phyloP scores from a whole-genome alignment of 345 rosid genomes.

The Salix udensis region DNA sequence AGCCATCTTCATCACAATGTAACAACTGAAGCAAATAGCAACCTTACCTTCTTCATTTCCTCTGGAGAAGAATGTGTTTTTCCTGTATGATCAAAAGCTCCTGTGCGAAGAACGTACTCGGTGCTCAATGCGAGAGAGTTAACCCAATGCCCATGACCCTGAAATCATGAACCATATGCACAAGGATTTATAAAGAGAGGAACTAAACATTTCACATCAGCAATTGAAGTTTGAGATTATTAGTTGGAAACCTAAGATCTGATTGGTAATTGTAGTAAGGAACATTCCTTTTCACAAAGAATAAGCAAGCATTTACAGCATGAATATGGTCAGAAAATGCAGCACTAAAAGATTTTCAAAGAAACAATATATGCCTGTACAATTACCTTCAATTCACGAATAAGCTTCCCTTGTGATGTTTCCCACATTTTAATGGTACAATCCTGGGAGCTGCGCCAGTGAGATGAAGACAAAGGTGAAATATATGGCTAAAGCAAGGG shows the following conservation, averaged over 20 bases:
- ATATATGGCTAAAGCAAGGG: background rate
- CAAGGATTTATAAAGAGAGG: background rate
- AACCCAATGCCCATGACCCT: constrained; percentile 99
- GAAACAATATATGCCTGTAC: constrained; percentile 3
- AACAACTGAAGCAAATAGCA: background rate
- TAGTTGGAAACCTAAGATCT: background rate
- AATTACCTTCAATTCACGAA: constrained; percentile 88
- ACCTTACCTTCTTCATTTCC: constrained; percentile 72
- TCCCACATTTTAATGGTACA: constrained; percentile 98
- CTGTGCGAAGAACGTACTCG: constrained; percentile 87
- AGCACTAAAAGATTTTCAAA: background rate
- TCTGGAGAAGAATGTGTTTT: constrained; percentile 65
- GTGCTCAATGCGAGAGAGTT: constrained; percentile 96
- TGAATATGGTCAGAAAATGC: background rate
- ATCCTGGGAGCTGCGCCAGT: constrained; percentile 73
- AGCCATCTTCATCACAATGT: background rate
- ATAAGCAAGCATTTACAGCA: background rate
- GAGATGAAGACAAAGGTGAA: constrained; percentile 10
- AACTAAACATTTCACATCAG: background rate
- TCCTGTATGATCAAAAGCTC: constrained; percentile 94
- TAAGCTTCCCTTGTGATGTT: constrained; percentile 88
- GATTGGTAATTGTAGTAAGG: background rate
- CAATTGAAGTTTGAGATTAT: background rate
- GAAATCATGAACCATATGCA: constrained; percentile 12
- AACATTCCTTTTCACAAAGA: too few relatives aligned